phyloP scores from a whole-genome alignment of 2,329 filamentous ascomycete species.

The Thelonectria olida region DNA sequence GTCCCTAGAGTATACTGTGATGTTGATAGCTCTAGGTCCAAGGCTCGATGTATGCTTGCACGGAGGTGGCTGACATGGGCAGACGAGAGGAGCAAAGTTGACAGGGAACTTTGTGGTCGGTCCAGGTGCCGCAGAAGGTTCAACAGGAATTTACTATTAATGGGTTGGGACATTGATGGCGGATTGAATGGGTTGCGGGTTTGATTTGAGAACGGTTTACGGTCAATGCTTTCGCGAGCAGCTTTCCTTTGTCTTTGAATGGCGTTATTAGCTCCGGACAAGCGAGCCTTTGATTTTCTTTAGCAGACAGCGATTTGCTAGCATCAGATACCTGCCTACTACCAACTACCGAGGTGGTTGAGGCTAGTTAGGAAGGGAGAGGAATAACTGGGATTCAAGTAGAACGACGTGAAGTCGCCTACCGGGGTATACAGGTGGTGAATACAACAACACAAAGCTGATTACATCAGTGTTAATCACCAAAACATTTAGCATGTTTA shows the following conservation, averaged over 20 bases:
- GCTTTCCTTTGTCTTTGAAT: constrained; percentile 12
- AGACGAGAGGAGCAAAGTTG: background rate
- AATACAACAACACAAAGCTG: background rate
- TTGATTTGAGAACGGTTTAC: constrained; percentile 17
- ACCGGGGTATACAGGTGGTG: constrained; percentile 1
- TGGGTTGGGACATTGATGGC: constrained; percentile 3
- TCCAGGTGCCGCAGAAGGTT: background rate
- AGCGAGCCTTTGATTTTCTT: constrained; percentile 9
- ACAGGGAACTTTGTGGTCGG: background rate
- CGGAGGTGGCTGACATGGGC: background rate
- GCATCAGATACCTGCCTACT: constrained; percentile 12
- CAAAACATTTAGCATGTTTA: background rate
- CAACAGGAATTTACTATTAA: constrained; percentile 9
- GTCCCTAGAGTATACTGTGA: too few relatives aligned
- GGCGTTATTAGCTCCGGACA: constrained; percentile 2
- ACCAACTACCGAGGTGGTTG: background rate
- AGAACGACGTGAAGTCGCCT: constrained; percentile 22
- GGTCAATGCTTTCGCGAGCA: constrained; percentile 6
- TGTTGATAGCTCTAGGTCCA: background rate
- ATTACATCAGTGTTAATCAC: background rate
- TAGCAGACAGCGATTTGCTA: constrained; percentile 18
- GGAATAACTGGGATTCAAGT: constrained; percentile 18
- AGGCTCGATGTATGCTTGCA: too few relatives aligned
- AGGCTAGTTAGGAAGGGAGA: background rate
- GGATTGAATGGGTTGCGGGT: constrained; percentile 2